Evolutionary conservation across 176 grass and related monocot genomes (phyloP).

Genomic region (Paspalum vaginatum): DNA sequence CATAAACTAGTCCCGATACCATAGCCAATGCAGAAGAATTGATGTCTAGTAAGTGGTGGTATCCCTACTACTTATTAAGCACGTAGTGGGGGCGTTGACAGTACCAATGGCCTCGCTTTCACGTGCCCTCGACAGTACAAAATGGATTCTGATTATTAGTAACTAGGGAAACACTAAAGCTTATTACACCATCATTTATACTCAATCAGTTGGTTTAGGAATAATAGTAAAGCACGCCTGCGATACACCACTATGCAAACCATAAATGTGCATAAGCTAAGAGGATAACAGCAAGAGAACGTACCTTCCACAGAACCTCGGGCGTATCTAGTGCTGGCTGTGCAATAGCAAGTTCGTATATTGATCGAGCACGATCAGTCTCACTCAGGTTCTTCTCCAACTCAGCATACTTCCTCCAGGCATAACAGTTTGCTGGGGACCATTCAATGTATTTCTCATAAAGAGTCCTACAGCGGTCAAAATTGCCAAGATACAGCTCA

Average conservation of each 20-base stretch:
- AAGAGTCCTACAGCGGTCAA: slow-evolving; percentile 68
- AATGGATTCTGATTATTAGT: too few species aligned
- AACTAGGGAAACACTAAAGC: too few species aligned
- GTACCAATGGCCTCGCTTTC: too few species aligned
- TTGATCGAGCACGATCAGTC: slow-evolving; percentile 72
- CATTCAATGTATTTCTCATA: slow-evolving; percentile 92
- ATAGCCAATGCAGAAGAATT: too few species aligned
- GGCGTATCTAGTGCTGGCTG: slow-evolving; percentile 89
- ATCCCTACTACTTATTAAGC: too few species aligned
- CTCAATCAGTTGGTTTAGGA: not conserved
- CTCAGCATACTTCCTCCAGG: slow-evolving; percentile 89
- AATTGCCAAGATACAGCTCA: slow-evolving; percentile 79
- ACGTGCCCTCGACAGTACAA: too few species aligned
- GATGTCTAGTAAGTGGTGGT: too few species aligned
- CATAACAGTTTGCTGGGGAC: slow-evolving; percentile 79
- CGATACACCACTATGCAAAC: not conserved
- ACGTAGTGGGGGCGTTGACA: too few species aligned
- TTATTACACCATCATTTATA: too few species aligned
- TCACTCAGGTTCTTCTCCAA: slow-evolving; percentile 79
- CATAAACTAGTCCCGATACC: too few species aligned
- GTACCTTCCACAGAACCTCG: slow-evolving; percentile 85
- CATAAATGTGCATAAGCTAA: slow-evolving; percentile 11
- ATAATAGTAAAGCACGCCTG: not conserved
- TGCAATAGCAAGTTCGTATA: slow-evolving; percentile 86
- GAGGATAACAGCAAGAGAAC: not conserved